These are phyloP conservation scores for Sporodiniella umbellata DNA, from an alignment of 371 early-diverging fungal species.

Conservation along the genomic window DNA sequence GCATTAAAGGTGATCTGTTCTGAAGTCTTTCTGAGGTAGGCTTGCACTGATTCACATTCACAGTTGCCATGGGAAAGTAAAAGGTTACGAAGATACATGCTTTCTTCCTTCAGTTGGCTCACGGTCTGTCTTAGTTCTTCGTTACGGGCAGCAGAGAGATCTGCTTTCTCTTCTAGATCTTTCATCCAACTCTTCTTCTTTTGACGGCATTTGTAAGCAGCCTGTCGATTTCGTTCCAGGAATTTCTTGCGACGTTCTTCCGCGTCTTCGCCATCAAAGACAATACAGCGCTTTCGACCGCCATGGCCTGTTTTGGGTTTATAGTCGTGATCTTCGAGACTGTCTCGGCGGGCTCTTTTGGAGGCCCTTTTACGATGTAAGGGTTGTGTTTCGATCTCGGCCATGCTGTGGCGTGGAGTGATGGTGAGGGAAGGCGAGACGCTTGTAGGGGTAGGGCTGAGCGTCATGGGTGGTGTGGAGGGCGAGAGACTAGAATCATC, in stretches of 20 bases:
- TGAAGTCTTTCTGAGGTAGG: constrained; percentile 24
- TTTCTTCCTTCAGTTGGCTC: constrained; percentile 62
- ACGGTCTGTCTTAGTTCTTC: constrained; percentile 51
- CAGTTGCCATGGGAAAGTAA: constrained; percentile 61
- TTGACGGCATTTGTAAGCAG: constrained; percentile 76
- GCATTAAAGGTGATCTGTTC: constrained; percentile 12
- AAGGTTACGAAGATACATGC: constrained; percentile 60
- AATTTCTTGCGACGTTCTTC: constrained; percentile 41
- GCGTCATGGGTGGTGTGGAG: constrained; percentile 19
- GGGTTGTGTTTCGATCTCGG: not conserved
- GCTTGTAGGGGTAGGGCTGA: constrained; percentile 16
- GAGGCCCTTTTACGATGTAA: too few relatives aligned
- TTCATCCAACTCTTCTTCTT: constrained; percentile 74
- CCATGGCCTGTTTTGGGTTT: constrained; percentile 2
- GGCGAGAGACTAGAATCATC: constrained; percentile 2
- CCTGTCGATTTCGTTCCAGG: constrained; percentile 64
- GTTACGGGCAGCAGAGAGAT: constrained; percentile 52
- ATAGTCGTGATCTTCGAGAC: constrained; percentile 1
- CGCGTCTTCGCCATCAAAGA: constrained; percentile 35
- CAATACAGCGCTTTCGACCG: constrained; percentile 31
- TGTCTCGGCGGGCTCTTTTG: not conserved
- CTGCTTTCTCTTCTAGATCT: constrained; percentile 61
- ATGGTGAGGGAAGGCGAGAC: constrained; percentile 3
- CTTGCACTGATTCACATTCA: constrained; percentile 46
- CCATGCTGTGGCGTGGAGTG: not conserved